Base-by-base conservation (phyloP, 805 yeast species). In the Lipomyces kockii region DNA sequence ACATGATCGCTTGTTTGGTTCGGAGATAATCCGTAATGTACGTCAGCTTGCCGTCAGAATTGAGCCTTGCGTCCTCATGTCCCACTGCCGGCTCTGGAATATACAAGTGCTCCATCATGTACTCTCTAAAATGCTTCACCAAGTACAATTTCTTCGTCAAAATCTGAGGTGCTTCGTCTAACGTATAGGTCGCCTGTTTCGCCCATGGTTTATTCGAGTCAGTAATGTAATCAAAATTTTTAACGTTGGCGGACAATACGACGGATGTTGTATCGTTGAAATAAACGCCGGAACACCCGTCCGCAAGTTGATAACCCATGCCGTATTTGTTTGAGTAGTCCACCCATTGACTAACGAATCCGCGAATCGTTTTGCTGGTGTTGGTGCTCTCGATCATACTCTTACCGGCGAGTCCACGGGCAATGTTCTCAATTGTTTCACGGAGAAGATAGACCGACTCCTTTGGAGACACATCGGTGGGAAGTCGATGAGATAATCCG, bases 321-420 rank as follows among this genome's bases (percentile, higher is more conserved):
- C 99, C 99, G 78, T 94, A 96, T 78, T 90, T 92, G 80, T 93
- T 92, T 34, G 97, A 90, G 77, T 94, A 95, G 77, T 95, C 99
- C 35, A 96, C 98, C 99, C 99, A 95, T 77, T 94, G 93, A 68
- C 96, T 90, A 55, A 94, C 87, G 68, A 91, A 85, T 7, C 22
- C 63, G n/a, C 51, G 54, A 17, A 37, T 35, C n/a, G 39, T n/a
- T n/a, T 25, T 37, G 14, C 25, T 6, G 22, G 34, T 58, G 11
- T 56, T 56, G 32, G 7, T 29, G n/a, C 51, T 53, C 25, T 20
- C 37, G 56, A 43, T 2, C 3, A n/a, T 25, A 22, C 49, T n/a
- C 22, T 29, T 32, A 17, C 55, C 56, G 17, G 57, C 43, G 17
- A 65, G 63, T 12, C 63, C 65, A n/a, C 54, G 34, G 0, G 43